Evolutionary conservation across 257 asterid species (phyloP).

Genomic region (Jaltomata sinuosa): DNA sequence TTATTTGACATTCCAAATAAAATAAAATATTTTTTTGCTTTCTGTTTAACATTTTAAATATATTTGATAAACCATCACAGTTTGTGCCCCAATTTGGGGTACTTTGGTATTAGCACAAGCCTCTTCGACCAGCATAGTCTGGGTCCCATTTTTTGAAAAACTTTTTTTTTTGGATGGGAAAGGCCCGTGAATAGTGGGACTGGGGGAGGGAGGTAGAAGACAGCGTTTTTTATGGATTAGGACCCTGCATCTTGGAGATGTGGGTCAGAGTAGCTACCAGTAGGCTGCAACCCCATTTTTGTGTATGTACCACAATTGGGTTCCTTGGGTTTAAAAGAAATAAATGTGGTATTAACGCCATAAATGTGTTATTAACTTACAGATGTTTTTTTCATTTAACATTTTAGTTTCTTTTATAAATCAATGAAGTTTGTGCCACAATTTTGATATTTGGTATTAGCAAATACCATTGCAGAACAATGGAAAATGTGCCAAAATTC

Average conservation of each 20-base stretch:
- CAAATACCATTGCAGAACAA: neutral
- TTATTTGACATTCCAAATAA: too few relatives aligned
- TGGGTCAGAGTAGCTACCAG: neutral
- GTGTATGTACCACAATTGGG: neutral
- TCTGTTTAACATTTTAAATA: too few relatives aligned
- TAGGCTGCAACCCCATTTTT: neutral
- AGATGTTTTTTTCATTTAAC: neutral
- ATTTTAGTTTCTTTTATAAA: neutral
- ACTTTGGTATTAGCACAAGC: neutral
- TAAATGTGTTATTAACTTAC: neutral
- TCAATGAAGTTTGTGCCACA: neutral
- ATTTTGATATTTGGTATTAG: neutral
- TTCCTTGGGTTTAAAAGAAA: neutral
- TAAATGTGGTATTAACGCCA: neutral
- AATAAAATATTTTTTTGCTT: too few relatives aligned
- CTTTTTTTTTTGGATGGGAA: neutral
- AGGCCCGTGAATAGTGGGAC: neutral
- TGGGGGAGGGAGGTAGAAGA: neutral
- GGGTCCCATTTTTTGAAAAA: neutral
- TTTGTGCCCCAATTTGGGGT: neutral
- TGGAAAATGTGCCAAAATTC: neutral
- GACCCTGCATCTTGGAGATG: neutral
- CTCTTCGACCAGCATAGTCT: neutral
- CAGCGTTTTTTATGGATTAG: neutral
- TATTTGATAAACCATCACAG: neutral